A percentile compares a stretch with the other conserved stretches of the same genome.
Evolutionary conservation across 768 basidiomycete genomes (phyloP).

Genomic region (Lactarius hatsudake): DNA sequence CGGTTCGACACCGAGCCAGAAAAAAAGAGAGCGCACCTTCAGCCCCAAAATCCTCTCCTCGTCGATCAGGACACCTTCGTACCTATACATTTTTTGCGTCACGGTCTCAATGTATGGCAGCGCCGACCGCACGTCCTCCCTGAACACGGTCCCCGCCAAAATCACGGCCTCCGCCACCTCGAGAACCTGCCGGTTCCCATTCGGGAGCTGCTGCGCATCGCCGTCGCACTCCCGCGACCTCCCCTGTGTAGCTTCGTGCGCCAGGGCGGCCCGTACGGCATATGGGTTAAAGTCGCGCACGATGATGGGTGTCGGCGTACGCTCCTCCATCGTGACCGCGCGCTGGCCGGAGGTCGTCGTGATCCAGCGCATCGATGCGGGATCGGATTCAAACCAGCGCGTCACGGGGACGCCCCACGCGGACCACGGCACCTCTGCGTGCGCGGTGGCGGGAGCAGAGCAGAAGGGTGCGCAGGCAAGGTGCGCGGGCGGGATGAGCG

Average conservation of each 20-base stretch:
- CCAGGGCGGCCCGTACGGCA: slow-evolving; percentile 19
- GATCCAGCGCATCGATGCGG: slow-evolving; percentile 32
- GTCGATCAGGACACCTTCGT: slow-evolving; percentile 33
- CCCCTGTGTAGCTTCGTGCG: neutral
- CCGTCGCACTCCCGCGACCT: neutral
- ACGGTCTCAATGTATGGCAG: slow-evolving; percentile 32
- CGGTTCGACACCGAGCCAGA: neutral
- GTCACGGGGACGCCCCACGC: slow-evolving; percentile 30
- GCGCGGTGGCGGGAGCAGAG: neutral
- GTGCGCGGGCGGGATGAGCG: slow-evolving; percentile 3
- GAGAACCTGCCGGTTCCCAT: slow-evolving; percentile 11
- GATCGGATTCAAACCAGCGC: slow-evolving; percentile 32
- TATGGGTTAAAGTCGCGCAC: slow-evolving; percentile 32
- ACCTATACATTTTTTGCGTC: slow-evolving; percentile 22
- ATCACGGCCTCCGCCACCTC: slow-evolving; percentile 12
- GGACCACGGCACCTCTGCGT: slow-evolving; percentile 25
- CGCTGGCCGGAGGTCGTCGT: slow-evolving; percentile 36
- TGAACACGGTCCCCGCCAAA: slow-evolving; percentile 22
- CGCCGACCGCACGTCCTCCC: slow-evolving; percentile 24
- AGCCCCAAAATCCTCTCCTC: slow-evolving; percentile 34
- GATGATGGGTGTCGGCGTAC: slow-evolving; percentile 13
- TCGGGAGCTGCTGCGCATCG: slow-evolving; percentile 7
- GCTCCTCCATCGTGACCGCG: slow-evolving; percentile 25
- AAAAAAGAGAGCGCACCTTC: slow-evolving; percentile 22
- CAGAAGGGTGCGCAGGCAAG: slow-evolving; percentile 10